These are phyloP conservation scores for Theobroma cacao DNA, from an alignment of 345 rosid genomes.

Conservation along the genomic window DNA sequence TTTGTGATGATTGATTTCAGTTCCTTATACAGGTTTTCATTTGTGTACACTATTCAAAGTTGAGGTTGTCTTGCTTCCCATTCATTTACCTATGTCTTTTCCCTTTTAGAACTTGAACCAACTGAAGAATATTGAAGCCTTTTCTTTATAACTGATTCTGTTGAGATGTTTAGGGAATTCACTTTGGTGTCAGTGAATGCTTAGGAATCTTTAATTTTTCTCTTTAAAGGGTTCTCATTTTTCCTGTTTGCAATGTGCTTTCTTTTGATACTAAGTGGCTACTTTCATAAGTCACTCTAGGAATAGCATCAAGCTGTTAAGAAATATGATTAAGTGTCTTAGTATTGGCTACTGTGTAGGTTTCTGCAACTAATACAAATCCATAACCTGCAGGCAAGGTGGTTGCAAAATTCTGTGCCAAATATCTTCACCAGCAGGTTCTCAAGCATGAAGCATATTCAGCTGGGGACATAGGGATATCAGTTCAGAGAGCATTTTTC, in stretches of 20 bases:
- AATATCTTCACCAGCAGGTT: conserved; percentile 86
- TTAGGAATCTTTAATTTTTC: too few species aligned
- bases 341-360: neutral
- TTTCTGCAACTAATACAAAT: neutral
- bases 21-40: neutral
- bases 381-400: conserved; percentile 67
- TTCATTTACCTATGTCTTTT: neutral
- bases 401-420: conserved; percentile 92
- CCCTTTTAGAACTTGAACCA: neutral
- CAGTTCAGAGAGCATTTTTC: conserved; percentile 76
- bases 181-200: neutral
- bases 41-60: neutral
- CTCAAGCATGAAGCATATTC: conserved; percentile 62
- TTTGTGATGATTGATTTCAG: neutral
- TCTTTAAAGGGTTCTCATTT: neutral
- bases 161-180: neutral
- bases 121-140: neutral
- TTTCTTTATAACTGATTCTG: neutral
- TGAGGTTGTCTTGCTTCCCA: conserved; percentile 1
- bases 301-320: neutral
- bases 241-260: neutral
- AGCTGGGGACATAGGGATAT: conserved; percentile 70
- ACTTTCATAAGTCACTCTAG: neutral
- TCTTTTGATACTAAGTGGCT: neutral
- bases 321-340: neutral